Conservation (phyloP, 164 flowering plant species). For the Vitis riparia region DNA sequence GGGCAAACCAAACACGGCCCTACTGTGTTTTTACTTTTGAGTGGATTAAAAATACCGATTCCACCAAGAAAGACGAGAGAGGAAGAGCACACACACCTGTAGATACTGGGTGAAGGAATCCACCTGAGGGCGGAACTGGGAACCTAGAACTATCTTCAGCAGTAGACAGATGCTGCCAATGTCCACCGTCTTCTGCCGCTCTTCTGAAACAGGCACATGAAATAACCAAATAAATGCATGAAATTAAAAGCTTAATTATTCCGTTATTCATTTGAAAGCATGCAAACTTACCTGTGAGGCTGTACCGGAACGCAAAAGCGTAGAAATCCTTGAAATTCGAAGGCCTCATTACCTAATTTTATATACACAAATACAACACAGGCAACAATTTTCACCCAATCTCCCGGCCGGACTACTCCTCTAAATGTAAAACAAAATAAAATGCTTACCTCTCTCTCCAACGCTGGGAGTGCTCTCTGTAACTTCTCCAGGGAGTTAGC, state of each 20-base stretch:
- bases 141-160: constrained; percentile 67
- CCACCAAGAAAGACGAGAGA: too few species aligned
- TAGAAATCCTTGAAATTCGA: constrained; percentile 66
- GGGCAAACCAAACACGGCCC: too few species aligned
- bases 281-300: constrained; percentile 65
- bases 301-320: constrained; percentile 71
- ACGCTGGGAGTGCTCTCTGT: constrained; percentile 55
- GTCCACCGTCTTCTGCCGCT: constrained; percentile 77
- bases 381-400: neutral
- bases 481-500: constrained; percentile 54
- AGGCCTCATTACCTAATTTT: constrained; percentile 51
- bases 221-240: neutral
- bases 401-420: too few species aligned
- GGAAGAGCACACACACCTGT: constrained; percentile 35
- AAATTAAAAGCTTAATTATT: neutral
- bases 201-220: constrained; percentile 43
- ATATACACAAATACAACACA: constrained; percentile 6
- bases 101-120: constrained; percentile 57
- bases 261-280: too few species aligned
- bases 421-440: too few species aligned
- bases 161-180: constrained; percentile 72
- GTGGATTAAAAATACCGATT: too few species aligned
- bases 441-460: constrained; percentile 69
- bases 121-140: constrained; percentile 53
- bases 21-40: too few species aligned